phyloP scores from a whole-genome alignment of 495 filamentous ascomycete genomes.

The Neurospora discreta region DNA sequence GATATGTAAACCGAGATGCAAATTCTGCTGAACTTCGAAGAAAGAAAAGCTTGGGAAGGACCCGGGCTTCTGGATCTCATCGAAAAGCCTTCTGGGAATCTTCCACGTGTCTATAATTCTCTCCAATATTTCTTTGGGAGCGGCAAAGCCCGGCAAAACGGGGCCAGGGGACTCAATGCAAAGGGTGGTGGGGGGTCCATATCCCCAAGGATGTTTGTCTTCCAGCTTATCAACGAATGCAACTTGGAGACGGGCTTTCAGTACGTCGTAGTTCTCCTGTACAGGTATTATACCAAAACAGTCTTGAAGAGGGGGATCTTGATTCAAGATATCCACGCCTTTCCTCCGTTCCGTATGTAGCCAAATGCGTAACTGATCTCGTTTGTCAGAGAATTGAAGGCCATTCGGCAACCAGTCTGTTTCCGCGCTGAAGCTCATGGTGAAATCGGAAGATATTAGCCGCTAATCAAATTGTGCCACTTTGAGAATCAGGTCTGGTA shows the following conservation, averaged over 20 bases:
- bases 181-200: neutral
- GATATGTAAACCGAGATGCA: too few relatives aligned
- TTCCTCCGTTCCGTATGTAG: neutral
- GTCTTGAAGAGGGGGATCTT: neutral
- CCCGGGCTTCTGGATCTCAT: neutral
- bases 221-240: neutral
- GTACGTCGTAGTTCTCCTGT: neutral
- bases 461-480: neutral
- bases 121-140: neutral
- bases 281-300: neutral
- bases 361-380: neutral
- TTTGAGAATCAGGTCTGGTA: neutral
- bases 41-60: neutral
- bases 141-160: neutral
- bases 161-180: neutral
- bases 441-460: neutral
- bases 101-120: neutral
- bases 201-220: neutral
- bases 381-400: neutral
- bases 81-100: neutral
- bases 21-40: too few relatives aligned
- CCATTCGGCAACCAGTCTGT: neutral
- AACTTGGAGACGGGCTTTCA: neutral
- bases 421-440: neutral
- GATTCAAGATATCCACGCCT: accelerated